A percentile compares a stretch with the other conserved stretches of the same genome.
Conservation (phyloP, 1,284 basidiomycete species). For the Pseudozyma sp. region DNA sequence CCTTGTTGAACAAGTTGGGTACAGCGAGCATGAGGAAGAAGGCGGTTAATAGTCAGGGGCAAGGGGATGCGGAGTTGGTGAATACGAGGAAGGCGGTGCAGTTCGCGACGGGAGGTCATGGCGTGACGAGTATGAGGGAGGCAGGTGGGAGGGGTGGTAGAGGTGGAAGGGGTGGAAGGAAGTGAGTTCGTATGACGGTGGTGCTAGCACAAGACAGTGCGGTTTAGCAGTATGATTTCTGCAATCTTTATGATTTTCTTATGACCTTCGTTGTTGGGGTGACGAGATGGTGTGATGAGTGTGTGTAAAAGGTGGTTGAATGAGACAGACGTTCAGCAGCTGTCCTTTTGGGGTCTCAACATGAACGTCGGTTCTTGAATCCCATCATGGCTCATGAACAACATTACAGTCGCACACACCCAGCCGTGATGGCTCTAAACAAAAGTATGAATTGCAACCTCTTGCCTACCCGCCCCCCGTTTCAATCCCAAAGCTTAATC, state of each 20-base stretch:
- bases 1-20: conserved; percentile 81
- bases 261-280: too few relatives aligned
- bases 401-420: not conserved
- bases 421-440: not conserved
- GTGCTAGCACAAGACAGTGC: too few relatives aligned
- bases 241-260: too few relatives aligned
- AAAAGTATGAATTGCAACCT: conserved; percentile 1
- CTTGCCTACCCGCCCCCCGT: not conserved
- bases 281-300: too few relatives aligned
- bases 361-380: too few relatives aligned
- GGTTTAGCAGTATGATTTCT: too few relatives aligned
- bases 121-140: conserved; percentile 38
- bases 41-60: conserved; percentile 67
- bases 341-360: too few relatives aligned
- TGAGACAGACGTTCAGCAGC: too few relatives aligned
- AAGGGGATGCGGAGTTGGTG: conserved; percentile 66
- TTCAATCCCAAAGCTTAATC: conserved; percentile 85
- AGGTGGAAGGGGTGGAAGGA: conserved; percentile 21
- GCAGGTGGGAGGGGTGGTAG: conserved; percentile 23
- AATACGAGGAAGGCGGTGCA: conserved; percentile 63
- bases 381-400: too few relatives aligned
- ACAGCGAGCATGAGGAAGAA: conserved; percentile 37
- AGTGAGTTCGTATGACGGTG: conserved; percentile 4
- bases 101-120: conserved; percentile 55
- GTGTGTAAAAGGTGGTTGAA: too few relatives aligned